Conservation (phyloP, 2,329 filamentous ascomycete genomes). For the Zelopaecilomyces penicillatus region DNA sequence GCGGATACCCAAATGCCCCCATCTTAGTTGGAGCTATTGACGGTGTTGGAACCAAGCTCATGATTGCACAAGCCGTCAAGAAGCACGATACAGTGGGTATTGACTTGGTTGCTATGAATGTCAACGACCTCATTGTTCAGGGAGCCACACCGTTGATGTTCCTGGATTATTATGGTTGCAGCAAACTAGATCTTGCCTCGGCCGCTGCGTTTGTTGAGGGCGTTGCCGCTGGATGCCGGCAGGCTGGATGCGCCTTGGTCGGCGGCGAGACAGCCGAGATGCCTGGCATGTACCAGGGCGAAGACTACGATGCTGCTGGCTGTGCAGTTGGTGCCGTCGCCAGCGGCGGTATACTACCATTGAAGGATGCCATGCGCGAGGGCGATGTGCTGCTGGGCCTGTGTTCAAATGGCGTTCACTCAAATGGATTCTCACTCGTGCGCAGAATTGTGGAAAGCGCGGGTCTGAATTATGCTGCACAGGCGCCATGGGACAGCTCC, state of each 20-base stretch:
- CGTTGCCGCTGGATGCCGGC: slow-evolving; percentile 77
- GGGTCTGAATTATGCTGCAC: slow-evolving; percentile 61
- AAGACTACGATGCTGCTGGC: slow-evolving; percentile 89
- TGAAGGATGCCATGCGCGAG: slow-evolving; percentile 62
- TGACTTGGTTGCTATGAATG: slow-evolving; percentile 97
- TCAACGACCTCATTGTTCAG: slow-evolving; percentile 95
- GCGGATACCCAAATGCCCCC: slow-evolving; percentile 66
- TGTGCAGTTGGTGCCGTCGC: slow-evolving; percentile 80
- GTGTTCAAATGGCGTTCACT: slow-evolving; percentile 80
- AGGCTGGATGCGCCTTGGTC: slow-evolving; percentile 82
- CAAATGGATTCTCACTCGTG: slow-evolving; percentile 96
- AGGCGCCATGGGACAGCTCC: slow-evolving; percentile 65
- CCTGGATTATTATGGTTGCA: slow-evolving; percentile 96
- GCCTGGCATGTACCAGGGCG: slow-evolving; percentile 84
- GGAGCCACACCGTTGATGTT: slow-evolving; percentile 93
- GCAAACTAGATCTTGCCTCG: slow-evolving; percentile 68
- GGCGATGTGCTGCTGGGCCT: slow-evolving; percentile 85
- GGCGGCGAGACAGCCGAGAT: slow-evolving; percentile 98
- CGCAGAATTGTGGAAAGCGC: slow-evolving; percentile 74
- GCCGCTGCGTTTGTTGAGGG: slow-evolving; percentile 85
- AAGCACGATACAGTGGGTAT: slow-evolving; percentile 94
- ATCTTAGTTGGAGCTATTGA: slow-evolving; percentile 92
- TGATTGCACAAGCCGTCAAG: slow-evolving; percentile 82
- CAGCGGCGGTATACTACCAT: slow-evolving; percentile 62
- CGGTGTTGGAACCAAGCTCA: slow-evolving; percentile 92